These are phyloP conservation scores for Diaporthe citri DNA, from an alignment of 2,329 filamentous ascomycete species.

Conservation along the genomic window DNA sequence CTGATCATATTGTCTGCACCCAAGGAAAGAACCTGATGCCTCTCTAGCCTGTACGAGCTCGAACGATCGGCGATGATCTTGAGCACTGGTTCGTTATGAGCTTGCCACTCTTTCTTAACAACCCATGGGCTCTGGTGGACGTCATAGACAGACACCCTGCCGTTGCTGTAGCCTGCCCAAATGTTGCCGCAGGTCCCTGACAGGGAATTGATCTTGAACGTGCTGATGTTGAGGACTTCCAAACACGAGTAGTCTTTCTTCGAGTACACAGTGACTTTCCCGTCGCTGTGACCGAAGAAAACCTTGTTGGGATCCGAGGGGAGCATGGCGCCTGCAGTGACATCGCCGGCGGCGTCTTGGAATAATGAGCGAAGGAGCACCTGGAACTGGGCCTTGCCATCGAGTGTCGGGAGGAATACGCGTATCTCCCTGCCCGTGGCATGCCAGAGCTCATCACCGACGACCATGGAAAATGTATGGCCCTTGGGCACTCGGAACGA, in stretches of 20 bases:
- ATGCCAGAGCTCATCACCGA: slow-evolving; percentile 89
- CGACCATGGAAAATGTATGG: slow-evolving; percentile 89
- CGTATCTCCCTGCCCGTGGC: slow-evolving; percentile 89
- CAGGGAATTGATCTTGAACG: slow-evolving; percentile 94
- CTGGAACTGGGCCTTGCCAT: slow-evolving; percentile 79
- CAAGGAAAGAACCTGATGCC: slow-evolving; percentile 86
- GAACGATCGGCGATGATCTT: slow-evolving; percentile 83
- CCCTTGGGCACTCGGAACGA: slow-evolving; percentile 83
- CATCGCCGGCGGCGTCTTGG: slow-evolving; percentile 82
- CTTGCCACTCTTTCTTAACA: slow-evolving; percentile 94
- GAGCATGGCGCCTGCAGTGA: slow-evolving; percentile 85
- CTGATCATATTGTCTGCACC: slow-evolving; percentile 88
- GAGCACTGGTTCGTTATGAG: slow-evolving; percentile 85
- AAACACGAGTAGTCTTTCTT: slow-evolving; percentile 80
- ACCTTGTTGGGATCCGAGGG: slow-evolving; percentile 82
- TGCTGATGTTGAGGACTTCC: slow-evolving; percentile 85
- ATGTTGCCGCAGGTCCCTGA: slow-evolving; percentile 84
- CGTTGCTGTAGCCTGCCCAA: slow-evolving; percentile 96
- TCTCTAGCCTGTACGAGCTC: slow-evolving; percentile 86
- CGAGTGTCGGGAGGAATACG: slow-evolving; percentile 80
- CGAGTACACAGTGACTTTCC: slow-evolving; percentile 95
- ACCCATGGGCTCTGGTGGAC: slow-evolving; percentile 85
- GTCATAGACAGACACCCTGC: slow-evolving; percentile 94
- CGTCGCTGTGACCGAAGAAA: slow-evolving; percentile 92
- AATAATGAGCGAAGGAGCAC: slow-evolving; percentile 78